Percentiles rank a stretch among this genome's conserved stretches.
Conservation (phyloP, 805 yeast species). For the Candida ficus region DNA sequence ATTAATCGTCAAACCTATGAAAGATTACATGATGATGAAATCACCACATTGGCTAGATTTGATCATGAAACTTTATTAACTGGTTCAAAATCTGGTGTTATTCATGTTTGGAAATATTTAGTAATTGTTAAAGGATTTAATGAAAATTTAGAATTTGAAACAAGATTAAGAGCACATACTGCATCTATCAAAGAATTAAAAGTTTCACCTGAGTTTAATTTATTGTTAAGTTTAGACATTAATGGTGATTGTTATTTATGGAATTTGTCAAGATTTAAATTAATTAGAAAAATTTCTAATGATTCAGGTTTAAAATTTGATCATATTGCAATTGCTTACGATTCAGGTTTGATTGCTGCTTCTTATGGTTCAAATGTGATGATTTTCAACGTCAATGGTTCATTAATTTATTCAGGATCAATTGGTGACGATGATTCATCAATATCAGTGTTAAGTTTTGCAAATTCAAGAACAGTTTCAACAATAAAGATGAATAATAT, state of each 20-base stretch:
- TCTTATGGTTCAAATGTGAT: slow-evolving; percentile 24
- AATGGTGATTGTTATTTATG: slow-evolving; percentile 55
- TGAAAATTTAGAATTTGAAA: slow-evolving; percentile 34
- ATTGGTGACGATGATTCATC: slow-evolving; percentile 10
- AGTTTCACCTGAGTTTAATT: slow-evolving; percentile 47
- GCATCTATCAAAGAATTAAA: slow-evolving; percentile 40
- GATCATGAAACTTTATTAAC: slow-evolving; percentile 27
- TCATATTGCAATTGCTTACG: slow-evolving; percentile 44
- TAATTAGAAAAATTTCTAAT: slow-evolving; percentile 35
- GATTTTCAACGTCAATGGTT: slow-evolving; percentile 53
- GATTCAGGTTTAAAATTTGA: slow-evolving; percentile 12
- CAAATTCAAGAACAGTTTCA: slow-evolving; percentile 22
- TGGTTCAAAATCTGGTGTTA: slow-evolving; percentile 50
- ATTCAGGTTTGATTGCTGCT: slow-evolving; percentile 48
- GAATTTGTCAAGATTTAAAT: slow-evolving; percentile 53
- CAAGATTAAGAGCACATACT: slow-evolving; percentile 55
- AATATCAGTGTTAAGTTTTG: slow-evolving; percentile 27
- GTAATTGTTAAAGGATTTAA: slow-evolving; percentile 15
- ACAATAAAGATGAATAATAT: slow-evolving; percentile 21
- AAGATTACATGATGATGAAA: slow-evolving; percentile 27
- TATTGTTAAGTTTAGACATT: slow-evolving; percentile 48
- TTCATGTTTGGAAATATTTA: slow-evolving; percentile 48
- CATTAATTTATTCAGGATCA: slow-evolving; percentile 26
- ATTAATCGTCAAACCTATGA: slow-evolving; percentile 25
- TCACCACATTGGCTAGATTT: slow-evolving; percentile 25